These are phyloP conservation scores for Monilinia laxa DNA, from an alignment of 2,329 filamentous ascomycete genomes.

Conservation along the genomic window DNA sequence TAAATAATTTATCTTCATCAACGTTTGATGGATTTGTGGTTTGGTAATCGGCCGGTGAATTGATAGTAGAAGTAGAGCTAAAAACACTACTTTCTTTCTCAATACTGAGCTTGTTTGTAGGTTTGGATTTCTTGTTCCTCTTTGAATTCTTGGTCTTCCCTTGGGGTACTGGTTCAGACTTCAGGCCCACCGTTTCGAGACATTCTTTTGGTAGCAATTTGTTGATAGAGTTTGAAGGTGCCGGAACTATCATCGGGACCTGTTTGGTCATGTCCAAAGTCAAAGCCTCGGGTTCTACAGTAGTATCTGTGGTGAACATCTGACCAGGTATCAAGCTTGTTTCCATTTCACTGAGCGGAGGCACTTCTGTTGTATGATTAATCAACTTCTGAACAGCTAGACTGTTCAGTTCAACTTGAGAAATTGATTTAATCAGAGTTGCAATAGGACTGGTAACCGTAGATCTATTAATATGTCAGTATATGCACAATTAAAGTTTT, in stretches of 20 bases:
- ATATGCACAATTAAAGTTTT: not conserved
- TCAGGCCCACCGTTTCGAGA: not conserved
- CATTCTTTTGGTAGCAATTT: not conserved
- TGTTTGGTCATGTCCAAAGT: not conserved
- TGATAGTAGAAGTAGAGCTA: not conserved
- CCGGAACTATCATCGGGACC: not conserved
- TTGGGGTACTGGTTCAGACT: conserved; percentile 7
- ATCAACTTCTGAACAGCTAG: not conserved
- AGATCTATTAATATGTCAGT: conserved; percentile 17
- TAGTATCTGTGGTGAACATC: not conserved
- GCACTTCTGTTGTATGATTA: not conserved
- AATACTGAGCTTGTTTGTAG: conserved; percentile 1
- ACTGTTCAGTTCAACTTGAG: not conserved
- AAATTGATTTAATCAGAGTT: conserved; percentile 7
- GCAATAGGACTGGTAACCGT: conserved; percentile 5
- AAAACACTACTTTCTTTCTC: not conserved
- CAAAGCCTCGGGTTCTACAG: not conserved
- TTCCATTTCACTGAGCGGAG: too few relatives aligned
- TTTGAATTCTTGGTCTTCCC: conserved; percentile 13
- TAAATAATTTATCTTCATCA: conserved; percentile 25
- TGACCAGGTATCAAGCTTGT: not conserved
- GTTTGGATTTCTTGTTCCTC: conserved; percentile 22
- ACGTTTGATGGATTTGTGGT: not conserved
- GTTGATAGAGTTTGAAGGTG: not conserved
- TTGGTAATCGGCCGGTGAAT: conserved; percentile 12